These are phyloP conservation scores for Nakataea oryzae DNA, from an alignment of 2,329 filamentous ascomycete genomes.

Conservation along the genomic window DNA sequence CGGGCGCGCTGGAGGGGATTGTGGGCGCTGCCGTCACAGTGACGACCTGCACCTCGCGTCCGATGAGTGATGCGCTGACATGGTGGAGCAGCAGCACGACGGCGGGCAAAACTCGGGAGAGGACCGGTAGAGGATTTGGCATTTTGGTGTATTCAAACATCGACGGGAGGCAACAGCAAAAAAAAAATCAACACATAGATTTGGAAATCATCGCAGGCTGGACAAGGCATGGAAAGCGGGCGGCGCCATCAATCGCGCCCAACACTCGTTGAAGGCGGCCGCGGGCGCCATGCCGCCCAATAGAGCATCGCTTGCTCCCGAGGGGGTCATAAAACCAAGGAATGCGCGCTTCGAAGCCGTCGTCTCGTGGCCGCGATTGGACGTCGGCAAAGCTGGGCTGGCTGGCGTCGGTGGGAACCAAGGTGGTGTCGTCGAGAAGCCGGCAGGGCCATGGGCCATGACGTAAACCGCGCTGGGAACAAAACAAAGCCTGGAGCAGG, in stretches of 20 bases:
- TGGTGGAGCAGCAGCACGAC: not conserved
- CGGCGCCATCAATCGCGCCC: no score
- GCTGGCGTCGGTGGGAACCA: not conserved
- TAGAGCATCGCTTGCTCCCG: not conserved
- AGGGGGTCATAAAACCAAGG: not conserved
- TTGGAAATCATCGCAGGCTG: not conserved
- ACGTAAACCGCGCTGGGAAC: not conserved
- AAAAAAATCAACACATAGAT: not conserved
- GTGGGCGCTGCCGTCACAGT: constrained; percentile 22
- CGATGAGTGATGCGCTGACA: not conserved
- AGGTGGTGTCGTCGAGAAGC: not conserved
- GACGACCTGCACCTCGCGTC: not conserved
- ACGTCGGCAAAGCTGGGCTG: not conserved
- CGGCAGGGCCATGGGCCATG: not conserved
- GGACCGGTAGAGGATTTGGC: not conserved
- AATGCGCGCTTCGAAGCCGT: not conserved
- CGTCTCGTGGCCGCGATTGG: not conserved
- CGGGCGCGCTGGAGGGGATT: constrained; percentile 24
- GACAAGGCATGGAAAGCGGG: not conserved
- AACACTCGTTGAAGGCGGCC: not conserved
- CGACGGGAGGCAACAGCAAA: no score
- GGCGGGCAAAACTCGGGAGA: not conserved
- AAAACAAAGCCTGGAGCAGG: no score
- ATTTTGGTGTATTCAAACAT: not conserved
- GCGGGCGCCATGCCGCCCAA: no score